Conservation (phyloP, 106 monocot genomes). For the Iris macrosiphon region DNA sequence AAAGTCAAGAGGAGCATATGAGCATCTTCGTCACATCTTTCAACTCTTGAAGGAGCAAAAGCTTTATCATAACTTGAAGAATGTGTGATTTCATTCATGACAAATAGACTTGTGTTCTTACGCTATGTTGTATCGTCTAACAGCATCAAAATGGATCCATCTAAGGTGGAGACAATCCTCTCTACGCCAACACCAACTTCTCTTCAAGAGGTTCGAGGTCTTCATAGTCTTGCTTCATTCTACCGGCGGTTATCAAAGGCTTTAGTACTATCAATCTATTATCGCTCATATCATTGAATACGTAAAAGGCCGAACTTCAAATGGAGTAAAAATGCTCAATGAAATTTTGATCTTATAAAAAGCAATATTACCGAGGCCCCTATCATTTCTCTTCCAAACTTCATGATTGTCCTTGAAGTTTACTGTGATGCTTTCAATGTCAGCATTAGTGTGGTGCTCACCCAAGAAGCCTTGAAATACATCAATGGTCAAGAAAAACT, state of each 20-base stretch:
- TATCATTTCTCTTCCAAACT: not conserved
- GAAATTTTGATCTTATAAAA: not conserved
- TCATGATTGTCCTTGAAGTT: constrained; percentile 1
- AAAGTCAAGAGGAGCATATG: not conserved
- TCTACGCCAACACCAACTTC: not conserved
- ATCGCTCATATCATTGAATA: constrained; percentile 3
- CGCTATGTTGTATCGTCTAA: not conserved
- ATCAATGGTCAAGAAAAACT: not conserved
- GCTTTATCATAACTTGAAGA: not conserved
- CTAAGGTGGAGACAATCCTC: not conserved
- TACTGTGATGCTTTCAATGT: not conserved
- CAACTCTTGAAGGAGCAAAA: not conserved
- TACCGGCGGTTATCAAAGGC: not conserved
- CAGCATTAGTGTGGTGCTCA: not conserved
- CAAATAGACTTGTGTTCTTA: not conserved
- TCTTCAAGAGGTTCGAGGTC: not conserved
- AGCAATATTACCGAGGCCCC: not conserved
- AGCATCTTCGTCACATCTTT: not conserved
- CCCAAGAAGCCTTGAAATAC: constrained; percentile 6
- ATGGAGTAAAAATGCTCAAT: not conserved
- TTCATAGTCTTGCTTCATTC: constrained; percentile 6
- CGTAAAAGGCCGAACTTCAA: not conserved
- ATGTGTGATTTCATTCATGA: not conserved
- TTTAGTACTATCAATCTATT: constrained; percentile 5
- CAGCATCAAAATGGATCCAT: not conserved